phyloP scores from a whole-genome alignment of 495 filamentous ascomycete genomes.

The Penicillium psychrofluorescens region DNA sequence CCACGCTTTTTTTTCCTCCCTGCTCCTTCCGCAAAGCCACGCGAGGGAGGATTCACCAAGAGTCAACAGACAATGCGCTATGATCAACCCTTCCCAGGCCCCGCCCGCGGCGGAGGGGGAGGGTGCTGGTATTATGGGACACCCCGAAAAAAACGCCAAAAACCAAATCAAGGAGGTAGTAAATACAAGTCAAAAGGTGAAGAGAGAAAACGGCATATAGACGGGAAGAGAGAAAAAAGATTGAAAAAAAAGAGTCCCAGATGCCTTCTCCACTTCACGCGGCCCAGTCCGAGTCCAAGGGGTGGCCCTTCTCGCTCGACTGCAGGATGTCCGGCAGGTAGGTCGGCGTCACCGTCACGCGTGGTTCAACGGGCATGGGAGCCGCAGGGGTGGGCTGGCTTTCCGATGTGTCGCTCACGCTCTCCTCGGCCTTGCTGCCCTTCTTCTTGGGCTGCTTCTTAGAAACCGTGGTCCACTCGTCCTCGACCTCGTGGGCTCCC shows the following conservation, averaged over 20 bases:
- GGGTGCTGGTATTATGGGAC: conserved; percentile 23
- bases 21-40: background rate
- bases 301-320: conserved; percentile 40
- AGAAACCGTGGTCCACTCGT: conserved; percentile 69
- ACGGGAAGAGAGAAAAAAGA: background rate
- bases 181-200: conserved; percentile 26
- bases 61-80: conserved; percentile 3
- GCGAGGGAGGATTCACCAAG: conserved; percentile 3
- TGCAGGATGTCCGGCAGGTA: conserved; percentile 37
- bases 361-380: conserved; percentile 28
- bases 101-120: background rate
- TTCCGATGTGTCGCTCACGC: conserved; percentile 35
- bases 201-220: conserved; percentile 8
- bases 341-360: conserved; percentile 34
- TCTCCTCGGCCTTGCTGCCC: conserved; percentile 33
- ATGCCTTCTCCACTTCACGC: conserved; percentile 19
- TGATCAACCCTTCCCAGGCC: conserved; percentile 7
- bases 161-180: conserved; percentile 21
- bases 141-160: conserved; percentile 32
- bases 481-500: conserved; percentile 46
- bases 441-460: conserved; percentile 60
- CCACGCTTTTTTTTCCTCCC: background rate
- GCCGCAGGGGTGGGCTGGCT: conserved; percentile 23
- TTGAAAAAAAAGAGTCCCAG: too few species aligned
- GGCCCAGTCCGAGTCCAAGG: conserved; percentile 54